These are phyloP conservation scores for Corynascus novoguineensis DNA, from an alignment of 495 filamentous ascomycete species.

Conservation along the genomic window DNA sequence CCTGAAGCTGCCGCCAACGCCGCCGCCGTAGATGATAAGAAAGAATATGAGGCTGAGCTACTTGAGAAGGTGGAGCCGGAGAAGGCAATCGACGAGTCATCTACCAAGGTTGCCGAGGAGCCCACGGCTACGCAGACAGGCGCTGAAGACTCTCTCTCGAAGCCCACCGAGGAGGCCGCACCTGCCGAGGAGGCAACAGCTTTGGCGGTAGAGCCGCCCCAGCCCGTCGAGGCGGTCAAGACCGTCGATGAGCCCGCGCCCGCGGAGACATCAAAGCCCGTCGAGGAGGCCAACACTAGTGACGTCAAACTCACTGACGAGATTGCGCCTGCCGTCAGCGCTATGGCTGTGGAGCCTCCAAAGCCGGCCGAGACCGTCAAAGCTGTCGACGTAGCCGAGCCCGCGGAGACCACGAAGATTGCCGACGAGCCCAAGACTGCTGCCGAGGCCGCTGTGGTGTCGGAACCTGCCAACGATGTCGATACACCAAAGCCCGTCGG, in stretches of 20 bases:
- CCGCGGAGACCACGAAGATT: background rate
- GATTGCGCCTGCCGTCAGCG: background rate
- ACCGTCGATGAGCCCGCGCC: background rate
- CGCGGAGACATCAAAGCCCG: background rate
- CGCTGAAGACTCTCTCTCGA: background rate
- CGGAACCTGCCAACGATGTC: background rate
- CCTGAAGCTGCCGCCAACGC: slow-evolving; percentile 68
- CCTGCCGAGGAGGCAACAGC: background rate
- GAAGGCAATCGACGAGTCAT: slow-evolving; percentile 20
- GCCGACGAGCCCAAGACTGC: slow-evolving; percentile 5
- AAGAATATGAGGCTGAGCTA: slow-evolving; percentile 64
- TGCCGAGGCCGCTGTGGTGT: background rate
- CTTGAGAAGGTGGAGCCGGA: slow-evolving; percentile 40
- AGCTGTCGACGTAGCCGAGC: slow-evolving; percentile 9
- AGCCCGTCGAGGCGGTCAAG: slow-evolving; percentile 8
- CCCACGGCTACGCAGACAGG: background rate
- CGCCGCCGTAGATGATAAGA: slow-evolving; percentile 70
- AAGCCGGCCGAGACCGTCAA: slow-evolving; percentile 19
- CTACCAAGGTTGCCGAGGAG: slow-evolving; percentile 12
- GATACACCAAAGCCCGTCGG: slow-evolving; percentile 7
- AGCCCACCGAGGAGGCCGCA: background rate
- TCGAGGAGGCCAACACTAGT: slow-evolving; percentile 12
- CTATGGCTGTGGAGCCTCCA: background rate
- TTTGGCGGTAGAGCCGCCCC: background rate
- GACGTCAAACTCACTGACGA: slow-evolving; percentile 11